These are phyloP conservation scores for Senecio squalidus DNA, from an alignment of 140 eudicot species.

Conservation along the genomic window DNA sequence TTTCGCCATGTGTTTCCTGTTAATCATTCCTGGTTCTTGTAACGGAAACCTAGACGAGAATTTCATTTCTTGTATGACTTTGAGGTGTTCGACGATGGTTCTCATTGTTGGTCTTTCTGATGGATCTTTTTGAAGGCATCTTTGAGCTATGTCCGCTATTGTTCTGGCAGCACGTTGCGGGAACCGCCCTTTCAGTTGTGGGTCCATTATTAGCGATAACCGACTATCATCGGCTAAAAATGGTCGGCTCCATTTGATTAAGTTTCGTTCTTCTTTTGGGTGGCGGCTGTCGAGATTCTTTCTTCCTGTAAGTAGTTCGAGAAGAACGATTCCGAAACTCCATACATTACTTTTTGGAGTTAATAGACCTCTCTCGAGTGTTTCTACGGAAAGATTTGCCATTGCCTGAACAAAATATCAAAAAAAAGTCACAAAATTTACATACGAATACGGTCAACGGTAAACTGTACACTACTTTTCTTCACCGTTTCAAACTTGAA, in stretches of 20 bases:
- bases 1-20: slow-evolving; percentile 60
- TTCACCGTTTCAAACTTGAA: too few species aligned
- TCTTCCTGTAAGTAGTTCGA: slow-evolving; percentile 84
- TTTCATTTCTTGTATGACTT: slow-evolving; percentile 71
- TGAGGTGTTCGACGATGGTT: slow-evolving; percentile 68
- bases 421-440: background rate
- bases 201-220: slow-evolving; percentile 85
- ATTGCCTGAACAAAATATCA: slow-evolving; percentile 43
- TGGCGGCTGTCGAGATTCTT: slow-evolving; percentile 74
- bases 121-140: slow-evolving; percentile 87
- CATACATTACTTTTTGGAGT: slow-evolving; percentile 96
- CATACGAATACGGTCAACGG: background rate
- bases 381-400: slow-evolving; percentile 81
- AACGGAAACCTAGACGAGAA: slow-evolving; percentile 71
- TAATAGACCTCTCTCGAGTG: slow-evolving; percentile 76
- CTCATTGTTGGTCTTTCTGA: slow-evolving; percentile 97
- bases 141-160: slow-evolving; percentile 87
- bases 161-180: slow-evolving; percentile 73
- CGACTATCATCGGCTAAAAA: slow-evolving; percentile 83
- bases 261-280: slow-evolving; percentile 82
- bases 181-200: slow-evolving; percentile 89
- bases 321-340: slow-evolving; percentile 92
- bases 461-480: too few species aligned
- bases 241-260: slow-evolving; percentile 86
- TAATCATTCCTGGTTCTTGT: slow-evolving; percentile 67